These are phyloP conservation scores for Gastrodia elata DNA, from an alignment of 106 monocot species.

Conservation along the genomic window DNA sequence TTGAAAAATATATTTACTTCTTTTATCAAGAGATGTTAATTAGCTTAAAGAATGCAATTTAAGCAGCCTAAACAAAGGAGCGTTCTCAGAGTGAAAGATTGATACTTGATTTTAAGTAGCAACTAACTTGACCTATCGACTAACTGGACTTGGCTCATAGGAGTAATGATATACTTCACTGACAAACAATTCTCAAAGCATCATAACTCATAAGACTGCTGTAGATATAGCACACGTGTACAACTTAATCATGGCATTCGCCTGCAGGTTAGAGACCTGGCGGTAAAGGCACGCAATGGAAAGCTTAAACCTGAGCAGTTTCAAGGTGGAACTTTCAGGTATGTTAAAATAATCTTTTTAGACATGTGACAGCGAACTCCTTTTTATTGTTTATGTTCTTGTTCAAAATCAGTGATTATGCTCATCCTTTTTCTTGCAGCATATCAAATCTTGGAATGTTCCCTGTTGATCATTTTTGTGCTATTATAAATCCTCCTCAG, in stretches of 20 bases:
- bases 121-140: too few species aligned
- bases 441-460: slow-evolving; percentile 99
- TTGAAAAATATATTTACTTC: too few species aligned
- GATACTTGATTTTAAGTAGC: too few species aligned
- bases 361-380: neutral
- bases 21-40: too few species aligned
- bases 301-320: slow-evolving; percentile 80
- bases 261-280: slow-evolving; percentile 80
- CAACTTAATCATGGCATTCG: neutral
- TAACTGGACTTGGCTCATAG: too few species aligned
- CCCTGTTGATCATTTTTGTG: slow-evolving; percentile 91
- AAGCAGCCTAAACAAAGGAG: too few species aligned
- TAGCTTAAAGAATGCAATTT: too few species aligned
- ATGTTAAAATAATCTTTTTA: slow-evolving; percentile 2
- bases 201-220: too few species aligned
- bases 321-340: slow-evolving; percentile 99
- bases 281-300: slow-evolving; percentile 84
- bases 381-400: slow-evolving; percentile 5
- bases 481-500: slow-evolving; percentile 99
- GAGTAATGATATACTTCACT: too few species aligned
- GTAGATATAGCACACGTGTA: too few species aligned
- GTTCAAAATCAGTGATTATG: neutral
- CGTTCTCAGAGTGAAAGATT: too few species aligned
- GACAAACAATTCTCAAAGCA: too few species aligned
- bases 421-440: slow-evolving; percentile 29